Conservation (phyloP, 164 flowering plant species). For the Liquidambar formosana region DNA sequence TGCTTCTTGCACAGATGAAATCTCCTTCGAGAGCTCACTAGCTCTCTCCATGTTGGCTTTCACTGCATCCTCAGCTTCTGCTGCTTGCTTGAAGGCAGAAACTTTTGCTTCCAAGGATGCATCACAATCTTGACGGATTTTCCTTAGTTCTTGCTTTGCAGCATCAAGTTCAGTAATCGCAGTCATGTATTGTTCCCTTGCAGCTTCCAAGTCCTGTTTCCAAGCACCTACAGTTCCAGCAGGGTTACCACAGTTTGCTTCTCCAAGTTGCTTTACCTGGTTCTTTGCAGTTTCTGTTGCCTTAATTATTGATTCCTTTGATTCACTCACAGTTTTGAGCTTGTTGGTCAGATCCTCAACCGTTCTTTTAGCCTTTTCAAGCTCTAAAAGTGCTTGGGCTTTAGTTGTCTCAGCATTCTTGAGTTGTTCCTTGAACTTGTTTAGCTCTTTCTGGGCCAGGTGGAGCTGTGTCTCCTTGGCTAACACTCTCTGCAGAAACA, state of each 20-base stretch:
- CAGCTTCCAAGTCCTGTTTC: slow-evolving; percentile 54
- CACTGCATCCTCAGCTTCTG: slow-evolving; percentile 57
- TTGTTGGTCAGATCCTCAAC: slow-evolving; percentile 63
- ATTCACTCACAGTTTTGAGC: slow-evolving; percentile 51
- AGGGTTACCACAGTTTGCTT: slow-evolving; percentile 28
- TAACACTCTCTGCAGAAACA: slow-evolving; percentile 59
- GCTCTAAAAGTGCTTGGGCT: slow-evolving; percentile 68
- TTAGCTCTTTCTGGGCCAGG: slow-evolving; percentile 72
- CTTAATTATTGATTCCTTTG: slow-evolving; percentile 56
- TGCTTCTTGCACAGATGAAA: slow-evolving; percentile 51
- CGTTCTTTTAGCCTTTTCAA: slow-evolving; percentile 68
- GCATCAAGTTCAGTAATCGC: slow-evolving; percentile 63
- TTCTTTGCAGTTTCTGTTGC: slow-evolving; percentile 59
- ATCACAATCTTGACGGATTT: slow-evolving; percentile 63
- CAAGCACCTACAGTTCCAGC: slow-evolving; percentile 32
- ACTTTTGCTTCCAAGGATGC: slow-evolving; percentile 54
- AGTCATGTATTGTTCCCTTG: slow-evolving; percentile 52
- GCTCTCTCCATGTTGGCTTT: slow-evolving; percentile 56
- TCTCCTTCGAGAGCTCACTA: slow-evolving; percentile 68
- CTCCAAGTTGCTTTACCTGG: slow-evolving; percentile 57
- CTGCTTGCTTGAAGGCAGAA: slow-evolving; percentile 54
- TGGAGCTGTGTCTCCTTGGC: slow-evolving; percentile 86
- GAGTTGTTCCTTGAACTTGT: slow-evolving; percentile 73
- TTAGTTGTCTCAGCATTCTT: slow-evolving; percentile 75
- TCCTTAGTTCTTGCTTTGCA: slow-evolving; percentile 74